Conservation (phyloP, 1,284 basidiomycete species). For the Cutaneotrichosporon sp. region DNA sequence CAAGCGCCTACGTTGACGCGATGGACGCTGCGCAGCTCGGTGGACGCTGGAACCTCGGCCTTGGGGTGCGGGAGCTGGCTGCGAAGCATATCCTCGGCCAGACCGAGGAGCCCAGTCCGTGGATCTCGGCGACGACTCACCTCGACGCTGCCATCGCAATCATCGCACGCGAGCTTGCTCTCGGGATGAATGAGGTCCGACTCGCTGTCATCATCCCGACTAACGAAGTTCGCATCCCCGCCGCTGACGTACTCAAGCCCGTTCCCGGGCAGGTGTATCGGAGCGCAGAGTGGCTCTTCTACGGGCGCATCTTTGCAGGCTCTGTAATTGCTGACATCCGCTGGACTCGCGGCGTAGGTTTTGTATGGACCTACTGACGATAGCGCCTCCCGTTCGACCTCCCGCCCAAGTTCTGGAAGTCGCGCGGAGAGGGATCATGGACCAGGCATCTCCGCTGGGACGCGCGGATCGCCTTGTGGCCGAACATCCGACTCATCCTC, state of each 20-base stretch:
- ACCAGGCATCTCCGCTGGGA: conserved; percentile 12
- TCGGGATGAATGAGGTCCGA: background rate
- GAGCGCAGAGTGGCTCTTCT: conserved; percentile 27
- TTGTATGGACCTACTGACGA: background rate
- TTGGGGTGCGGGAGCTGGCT: background rate
- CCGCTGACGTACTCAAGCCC: background rate
- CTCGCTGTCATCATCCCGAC: conserved; percentile 15
- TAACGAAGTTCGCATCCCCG: conserved; percentile 2
- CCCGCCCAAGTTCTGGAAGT: conserved; percentile 13
- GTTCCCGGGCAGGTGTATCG: background rate
- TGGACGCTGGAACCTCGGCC: background rate
- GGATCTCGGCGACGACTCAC: conserved; percentile 31
- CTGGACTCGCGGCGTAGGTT: conserved; percentile 26
- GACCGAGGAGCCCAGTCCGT: conserved; percentile 16
- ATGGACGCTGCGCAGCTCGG: background rate
- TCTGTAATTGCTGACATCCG: conserved; percentile 22
- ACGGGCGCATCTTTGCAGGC: conserved; percentile 30
- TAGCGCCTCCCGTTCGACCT: conserved; percentile 17
- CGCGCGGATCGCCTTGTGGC: background rate
- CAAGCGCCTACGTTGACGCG: background rate
- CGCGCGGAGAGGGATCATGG: background rate
- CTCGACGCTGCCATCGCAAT: conserved; percentile 37
- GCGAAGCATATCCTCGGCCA: background rate
- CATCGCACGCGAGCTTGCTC: conserved; percentile 22
- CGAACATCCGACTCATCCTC: background rate